Percentiles rank a stretch among this genome's conserved stretches.
Conservation (phyloP, 371 early-diverging fungal genomes). For the Lichtheimia ramosa region DNA sequence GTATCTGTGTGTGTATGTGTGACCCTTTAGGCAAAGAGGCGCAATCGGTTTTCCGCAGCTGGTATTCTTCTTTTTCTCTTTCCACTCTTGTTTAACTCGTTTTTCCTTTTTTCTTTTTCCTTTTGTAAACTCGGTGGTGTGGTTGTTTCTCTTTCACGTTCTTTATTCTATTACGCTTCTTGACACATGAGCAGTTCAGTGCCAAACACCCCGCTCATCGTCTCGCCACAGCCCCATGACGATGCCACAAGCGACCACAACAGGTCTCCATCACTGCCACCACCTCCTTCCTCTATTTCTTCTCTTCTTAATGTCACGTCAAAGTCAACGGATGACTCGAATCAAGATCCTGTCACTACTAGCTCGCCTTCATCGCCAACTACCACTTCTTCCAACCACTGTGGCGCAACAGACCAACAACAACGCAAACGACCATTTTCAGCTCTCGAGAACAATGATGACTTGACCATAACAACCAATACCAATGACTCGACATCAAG, state of each 20-base stretch:
- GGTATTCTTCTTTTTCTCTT: slow-evolving; percentile 1
- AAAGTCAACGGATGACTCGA: not conserved
- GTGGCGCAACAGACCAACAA: slow-evolving; percentile 1
- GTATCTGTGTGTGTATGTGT: too few species aligned
- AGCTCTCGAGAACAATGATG: not conserved
- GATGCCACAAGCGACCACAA: slow-evolving; percentile 2
- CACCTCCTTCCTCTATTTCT: slow-evolving; percentile 4
- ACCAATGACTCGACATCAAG: too few species aligned
- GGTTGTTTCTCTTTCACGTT: not conserved
- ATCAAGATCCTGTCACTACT: not conserved
- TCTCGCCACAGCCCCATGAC: slow-evolving; percentile 2
- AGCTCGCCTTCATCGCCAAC: not conserved
- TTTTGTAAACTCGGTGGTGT: not conserved
- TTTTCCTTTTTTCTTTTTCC: not conserved
- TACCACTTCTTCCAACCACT: not conserved
- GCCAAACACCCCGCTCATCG: not conserved
- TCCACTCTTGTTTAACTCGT: not conserved
- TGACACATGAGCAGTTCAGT: not conserved
- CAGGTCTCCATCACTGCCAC: not conserved
- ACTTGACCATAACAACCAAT: not conserved
- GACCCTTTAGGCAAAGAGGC: slow-evolving; percentile 5
- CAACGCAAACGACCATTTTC: slow-evolving; percentile 1
- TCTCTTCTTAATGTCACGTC: slow-evolving; percentile 5
- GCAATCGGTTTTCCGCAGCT: not conserved
- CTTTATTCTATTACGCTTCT: not conserved